Percentiles rank a stretch among this genome's conserved stretches.
phyloP scores from a whole-genome alignment of 768 basidiomycete genomes.

The Suillus tomentosus region DNA sequence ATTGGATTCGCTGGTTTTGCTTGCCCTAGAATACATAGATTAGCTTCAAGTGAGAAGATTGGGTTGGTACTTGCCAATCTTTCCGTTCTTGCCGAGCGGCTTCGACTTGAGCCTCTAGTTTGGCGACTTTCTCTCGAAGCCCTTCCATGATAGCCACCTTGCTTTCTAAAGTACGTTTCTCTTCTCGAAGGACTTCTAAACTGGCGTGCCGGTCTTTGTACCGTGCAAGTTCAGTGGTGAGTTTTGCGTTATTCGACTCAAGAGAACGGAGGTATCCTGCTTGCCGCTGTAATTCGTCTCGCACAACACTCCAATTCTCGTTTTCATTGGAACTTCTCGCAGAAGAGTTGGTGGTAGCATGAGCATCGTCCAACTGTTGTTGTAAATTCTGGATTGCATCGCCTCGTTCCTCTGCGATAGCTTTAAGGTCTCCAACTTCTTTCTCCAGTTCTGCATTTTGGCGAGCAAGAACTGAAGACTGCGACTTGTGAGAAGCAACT shows the following conservation, averaged over 20 bases:
- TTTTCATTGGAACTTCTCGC: slow-evolving; percentile 39
- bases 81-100: slow-evolving; percentile 58
- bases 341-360: slow-evolving; percentile 34
- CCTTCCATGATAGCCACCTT: slow-evolving; percentile 53
- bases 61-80: slow-evolving; percentile 47
- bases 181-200: slow-evolving; percentile 72
- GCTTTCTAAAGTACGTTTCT: slow-evolving; percentile 64
- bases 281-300: slow-evolving; percentile 70
- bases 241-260: slow-evolving; percentile 58
- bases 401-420: slow-evolving; percentile 43
- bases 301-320: slow-evolving; percentile 61
- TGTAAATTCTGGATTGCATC: slow-evolving; percentile 47
- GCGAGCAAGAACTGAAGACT: slow-evolving; percentile 49
- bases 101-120: slow-evolving; percentile 66
- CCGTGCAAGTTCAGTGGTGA: slow-evolving; percentile 52
- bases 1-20: slow-evolving; percentile 34
- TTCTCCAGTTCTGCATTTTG: slow-evolving; percentile 49
- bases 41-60: slow-evolving; percentile 7
- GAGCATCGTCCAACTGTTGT: slow-evolving; percentile 48
- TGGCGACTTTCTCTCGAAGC: slow-evolving; percentile 54
- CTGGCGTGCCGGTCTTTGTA: slow-evolving; percentile 59
- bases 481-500: slow-evolving; percentile 50
- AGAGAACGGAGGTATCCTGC: slow-evolving; percentile 59
- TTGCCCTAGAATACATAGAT: slow-evolving; percentile 36
- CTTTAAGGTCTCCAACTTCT: slow-evolving; percentile 46